Conservation (phyloP, 106 monocot species). For the Xerophyta viscosa region DNA sequence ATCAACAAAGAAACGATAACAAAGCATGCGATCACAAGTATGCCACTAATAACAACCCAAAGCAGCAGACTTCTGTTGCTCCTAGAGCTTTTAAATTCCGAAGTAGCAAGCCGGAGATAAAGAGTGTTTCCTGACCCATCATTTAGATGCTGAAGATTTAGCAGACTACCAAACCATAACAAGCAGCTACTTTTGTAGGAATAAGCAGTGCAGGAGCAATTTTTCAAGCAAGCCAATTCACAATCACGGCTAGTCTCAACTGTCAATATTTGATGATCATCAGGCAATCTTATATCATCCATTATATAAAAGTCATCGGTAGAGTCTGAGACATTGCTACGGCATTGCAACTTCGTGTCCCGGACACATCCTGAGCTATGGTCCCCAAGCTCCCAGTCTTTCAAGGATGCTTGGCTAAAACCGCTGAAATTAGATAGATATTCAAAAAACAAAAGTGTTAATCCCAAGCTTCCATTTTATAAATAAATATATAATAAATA, state of each 20-base stretch:
- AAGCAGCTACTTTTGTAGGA: no score
- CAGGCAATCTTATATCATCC: conserved; percentile 13
- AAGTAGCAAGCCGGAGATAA: conserved; percentile 29
- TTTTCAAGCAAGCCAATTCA: conserved; percentile 23
- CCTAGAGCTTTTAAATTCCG: conserved; percentile 16
- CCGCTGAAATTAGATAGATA: no score
- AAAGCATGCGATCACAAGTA: not conserved
- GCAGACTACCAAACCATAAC: conserved; percentile 14
- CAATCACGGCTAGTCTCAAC: conserved; percentile 14
- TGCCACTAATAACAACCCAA: not conserved
- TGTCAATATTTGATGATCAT: no score
- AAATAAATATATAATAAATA: no score
- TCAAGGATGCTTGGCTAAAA: conserved; percentile 1
- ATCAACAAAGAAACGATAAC: conserved; percentile 5
- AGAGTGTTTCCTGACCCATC: not conserved
- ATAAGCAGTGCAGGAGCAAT: conserved; percentile 43
- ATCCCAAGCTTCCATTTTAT: no score
- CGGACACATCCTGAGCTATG: conserved; percentile 9
- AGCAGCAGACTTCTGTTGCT: not conserved
- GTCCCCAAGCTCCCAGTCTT: conserved; percentile 10
- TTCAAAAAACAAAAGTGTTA: no score
- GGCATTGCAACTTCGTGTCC: conserved; percentile 7
- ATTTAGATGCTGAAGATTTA: no score
- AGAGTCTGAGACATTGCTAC: not conserved
- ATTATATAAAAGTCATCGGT: conserved; percentile 19